Evolutionary conservation across 164 flowering plant species (phyloP), one percentile per base, ranked within the genome.

Genomic region (Paratinospora sagittata): DNA sequence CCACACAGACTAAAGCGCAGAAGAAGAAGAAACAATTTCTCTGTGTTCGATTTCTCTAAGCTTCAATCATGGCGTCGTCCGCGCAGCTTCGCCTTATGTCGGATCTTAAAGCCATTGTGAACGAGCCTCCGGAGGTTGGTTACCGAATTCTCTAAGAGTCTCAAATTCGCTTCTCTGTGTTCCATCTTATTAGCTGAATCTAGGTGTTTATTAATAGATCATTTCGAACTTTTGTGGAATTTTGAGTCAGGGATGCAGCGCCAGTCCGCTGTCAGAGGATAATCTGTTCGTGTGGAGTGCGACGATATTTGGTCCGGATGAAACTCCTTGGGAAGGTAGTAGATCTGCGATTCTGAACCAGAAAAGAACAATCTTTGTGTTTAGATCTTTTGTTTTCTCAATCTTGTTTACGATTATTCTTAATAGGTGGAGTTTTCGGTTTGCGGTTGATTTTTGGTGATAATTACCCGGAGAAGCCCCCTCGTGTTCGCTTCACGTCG

Each of bases 51-150:
- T 27, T 23, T 45, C 63, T 49, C 17, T 52, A 6, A 41, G 13
- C 52, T 26, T 49, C 47, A 27, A 27, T 69, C 52, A 71, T 72
- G 75, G 63, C 84, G 33, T 76, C 87, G 1, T 84, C 85, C 9
- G 82, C 85, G 27, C 87, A 85, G 75, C 84, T 85, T 30, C 82
- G 87, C 7, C 84, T 85, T 9, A 85, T 85, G 85, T 85, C 88
- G 27, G 88, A 85, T 79, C 86, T 83, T 62, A 85, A 82, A 76
- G 16, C 88, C 72, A 85, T 85, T n/a, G 73, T 71, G 7, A 85
- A 80, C 70, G 88, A 85, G 33, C 84, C 86, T 52, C 85, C 88
- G 1, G 88, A 85, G 83, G 88, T 78, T 39, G 65, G 58, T 17
- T 23, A 1, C 21, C 14, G 26, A n/a, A 16, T 30, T 1, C 4